A percentile compares a stretch with the other conserved stretches of the same genome.
Conservation (phyloP, 2,329 filamentous ascomycete genomes). For the Albophoma yamanashiensis region DNA sequence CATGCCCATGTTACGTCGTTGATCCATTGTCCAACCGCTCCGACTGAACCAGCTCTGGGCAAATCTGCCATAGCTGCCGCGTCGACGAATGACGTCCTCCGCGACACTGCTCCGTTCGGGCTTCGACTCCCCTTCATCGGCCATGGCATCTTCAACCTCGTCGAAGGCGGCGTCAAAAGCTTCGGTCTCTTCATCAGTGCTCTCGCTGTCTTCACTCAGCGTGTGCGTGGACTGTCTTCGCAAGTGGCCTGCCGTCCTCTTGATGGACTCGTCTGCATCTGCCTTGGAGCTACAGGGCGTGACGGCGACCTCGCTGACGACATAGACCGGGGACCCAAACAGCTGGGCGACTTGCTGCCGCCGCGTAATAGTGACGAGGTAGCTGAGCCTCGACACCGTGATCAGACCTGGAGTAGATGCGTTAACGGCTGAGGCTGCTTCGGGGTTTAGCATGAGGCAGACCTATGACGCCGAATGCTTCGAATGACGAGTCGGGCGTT, state of each 20-base stretch:
- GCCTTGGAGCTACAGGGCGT: slow-evolving; percentile 71
- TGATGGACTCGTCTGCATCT: slow-evolving; percentile 65
- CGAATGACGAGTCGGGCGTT: slow-evolving; percentile 39
- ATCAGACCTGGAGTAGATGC: slow-evolving; percentile 55
- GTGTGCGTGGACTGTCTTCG: slow-evolving; percentile 27
- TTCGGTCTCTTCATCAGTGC: slow-evolving; percentile 35
- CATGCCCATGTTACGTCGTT: slow-evolving; percentile 58
- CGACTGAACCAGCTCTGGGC: slow-evolving; percentile 86
- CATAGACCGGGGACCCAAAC: slow-evolving; percentile 71
- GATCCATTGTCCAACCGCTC: slow-evolving; percentile 67
- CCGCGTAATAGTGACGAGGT: slow-evolving; percentile 76
- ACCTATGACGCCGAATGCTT: slow-evolving; percentile 52
- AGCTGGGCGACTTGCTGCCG: slow-evolving; percentile 85
- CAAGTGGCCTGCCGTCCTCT: slow-evolving; percentile 40
- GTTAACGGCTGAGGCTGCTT: background rate
- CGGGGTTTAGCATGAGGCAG: slow-evolving; percentile 9
- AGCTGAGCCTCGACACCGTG: slow-evolving; percentile 69
- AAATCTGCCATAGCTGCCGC: slow-evolving; percentile 80
- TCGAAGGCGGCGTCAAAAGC: slow-evolving; percentile 22
- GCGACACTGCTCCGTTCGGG: slow-evolving; percentile 54
- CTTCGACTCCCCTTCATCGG: slow-evolving; percentile 20
- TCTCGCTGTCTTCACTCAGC: slow-evolving; percentile 31
- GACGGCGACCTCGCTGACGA: slow-evolving; percentile 80
- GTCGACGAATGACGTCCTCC: slow-evolving; percentile 76
- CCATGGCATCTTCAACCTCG: slow-evolving; percentile 31